Percentiles rank a stretch among this genome's conserved stretches.
phyloP scores from a whole-genome alignment of 345 rosid genomes.

The Ceriops decandra region DNA sequence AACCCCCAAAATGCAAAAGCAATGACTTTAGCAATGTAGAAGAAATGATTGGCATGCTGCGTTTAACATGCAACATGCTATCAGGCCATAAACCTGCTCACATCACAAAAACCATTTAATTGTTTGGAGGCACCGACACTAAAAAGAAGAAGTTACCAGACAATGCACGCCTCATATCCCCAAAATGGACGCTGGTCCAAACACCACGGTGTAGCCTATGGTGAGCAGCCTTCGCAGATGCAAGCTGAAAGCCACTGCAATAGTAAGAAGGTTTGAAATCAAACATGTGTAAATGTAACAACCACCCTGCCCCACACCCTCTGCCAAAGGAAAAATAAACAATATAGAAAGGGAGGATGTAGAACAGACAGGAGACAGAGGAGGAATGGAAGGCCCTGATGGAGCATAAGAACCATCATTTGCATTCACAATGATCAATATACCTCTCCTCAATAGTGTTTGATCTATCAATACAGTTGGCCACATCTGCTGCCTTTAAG shows the following conservation, averaged over 20 bases:
- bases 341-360: neutral
- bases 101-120: no score
- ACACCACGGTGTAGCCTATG: conserved; percentile 54
- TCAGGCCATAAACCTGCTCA: no score
- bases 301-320: neutral
- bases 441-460: conserved; percentile 42
- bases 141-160: conserved; percentile 24
- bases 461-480: conserved; percentile 38
- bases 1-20: no score
- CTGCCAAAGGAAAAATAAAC: neutral
- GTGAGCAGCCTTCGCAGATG: conserved; percentile 56
- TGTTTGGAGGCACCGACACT: no score
- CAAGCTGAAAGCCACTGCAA: conserved; percentile 49
- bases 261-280: neutral
- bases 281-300: neutral
- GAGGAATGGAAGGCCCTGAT: no score
- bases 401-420: neutral
- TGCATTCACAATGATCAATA: conserved; percentile 1
- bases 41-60: no score
- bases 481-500: conserved; percentile 54
- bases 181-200: conserved; percentile 48
- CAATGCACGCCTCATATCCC: conserved; percentile 62
- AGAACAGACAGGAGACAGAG: neutral
- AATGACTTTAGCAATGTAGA: no score
- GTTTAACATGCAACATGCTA: no score